These are phyloP conservation scores for Coemansia sp. DNA, from an alignment of 192 early-diverging fungal species.

Conservation along the genomic window DNA sequence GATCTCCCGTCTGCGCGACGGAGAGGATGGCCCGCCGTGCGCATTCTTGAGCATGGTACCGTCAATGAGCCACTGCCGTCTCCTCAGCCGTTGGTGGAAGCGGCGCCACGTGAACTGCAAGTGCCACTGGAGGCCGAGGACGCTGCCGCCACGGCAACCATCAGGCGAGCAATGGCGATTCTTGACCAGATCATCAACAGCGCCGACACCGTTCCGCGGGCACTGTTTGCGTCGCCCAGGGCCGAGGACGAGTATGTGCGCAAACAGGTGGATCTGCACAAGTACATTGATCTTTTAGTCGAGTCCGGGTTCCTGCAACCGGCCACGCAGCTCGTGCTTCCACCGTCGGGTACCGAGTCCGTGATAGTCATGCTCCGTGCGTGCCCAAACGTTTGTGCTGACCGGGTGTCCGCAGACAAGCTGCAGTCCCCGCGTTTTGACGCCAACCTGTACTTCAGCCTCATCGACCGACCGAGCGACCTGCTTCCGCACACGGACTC, in stretches of 20 bases:
- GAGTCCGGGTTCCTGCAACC: conserved; percentile 70
- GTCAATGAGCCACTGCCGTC: not conserved
- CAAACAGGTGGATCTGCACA: conserved; percentile 59
- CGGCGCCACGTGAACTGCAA: not conserved
- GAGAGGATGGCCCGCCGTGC: conserved; percentile 12
- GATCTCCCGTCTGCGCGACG: conserved; percentile 20
- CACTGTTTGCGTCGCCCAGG: conserved; percentile 31
- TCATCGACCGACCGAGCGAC: conserved; percentile 85
- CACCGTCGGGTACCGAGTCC: conserved; percentile 65
- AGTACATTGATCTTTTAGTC: conserved; percentile 74
- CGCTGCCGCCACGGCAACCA: conserved; percentile 6
- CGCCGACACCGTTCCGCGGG: conserved; percentile 38
- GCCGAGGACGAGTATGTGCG: conserved; percentile 55
- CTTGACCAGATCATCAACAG: conserved; percentile 39
- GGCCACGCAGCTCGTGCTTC: conserved; percentile 40
- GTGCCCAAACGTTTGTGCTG: not conserved
- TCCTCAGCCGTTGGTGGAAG: not conserved
- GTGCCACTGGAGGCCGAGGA: conserved; percentile 5
- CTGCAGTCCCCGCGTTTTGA: conserved; percentile 20
- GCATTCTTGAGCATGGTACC: conserved; percentile 19
- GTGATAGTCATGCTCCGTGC: conserved; percentile 78
- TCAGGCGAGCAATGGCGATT: conserved; percentile 31
- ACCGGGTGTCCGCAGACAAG: conserved; percentile 8
- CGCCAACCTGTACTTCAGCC: conserved; percentile 76
- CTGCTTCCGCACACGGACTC: conserved; percentile 76